phyloP scores from a whole-genome alignment of 2,329 filamentous ascomycete species.

The Alternaria metachromatica region DNA sequence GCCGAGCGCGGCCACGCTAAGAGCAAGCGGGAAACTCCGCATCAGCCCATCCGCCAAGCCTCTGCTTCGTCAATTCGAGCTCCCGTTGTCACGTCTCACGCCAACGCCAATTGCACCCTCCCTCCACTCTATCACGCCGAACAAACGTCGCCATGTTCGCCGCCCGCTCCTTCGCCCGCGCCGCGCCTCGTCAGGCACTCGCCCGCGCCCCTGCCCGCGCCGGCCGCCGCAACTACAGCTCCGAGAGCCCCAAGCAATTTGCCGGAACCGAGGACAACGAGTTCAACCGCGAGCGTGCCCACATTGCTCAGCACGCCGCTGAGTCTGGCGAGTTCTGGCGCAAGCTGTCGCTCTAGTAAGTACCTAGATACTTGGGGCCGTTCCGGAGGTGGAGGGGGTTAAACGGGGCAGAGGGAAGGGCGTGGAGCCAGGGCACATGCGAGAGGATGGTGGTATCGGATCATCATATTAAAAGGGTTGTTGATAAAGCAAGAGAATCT shows the following conservation, averaged over 20 bases:
- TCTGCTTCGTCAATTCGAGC: slow-evolving; percentile 31
- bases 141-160: slow-evolving; percentile 40
- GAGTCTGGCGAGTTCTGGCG: slow-evolving; percentile 89
- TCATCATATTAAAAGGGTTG: not conserved
- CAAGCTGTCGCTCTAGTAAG: slow-evolving; percentile 96
- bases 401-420: not conserved
- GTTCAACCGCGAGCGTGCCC: slow-evolving; percentile 90
- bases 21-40: slow-evolving; percentile 21
- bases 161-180: slow-evolving; percentile 42
- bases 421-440: not conserved
- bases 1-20: slow-evolving; percentile 28
- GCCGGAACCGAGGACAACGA: slow-evolving; percentile 76
- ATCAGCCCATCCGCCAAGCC: slow-evolving; percentile 22
- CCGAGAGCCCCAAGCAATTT: slow-evolving; percentile 64
- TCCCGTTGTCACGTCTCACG: slow-evolving; percentile 27
- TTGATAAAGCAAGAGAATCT: not conserved
- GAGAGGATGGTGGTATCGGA: slow-evolving; percentile 2
- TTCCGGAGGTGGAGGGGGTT: not conserved
- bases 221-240: slow-evolving; percentile 73
- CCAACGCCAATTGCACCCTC: slow-evolving; percentile 33
- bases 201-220: slow-evolving; percentile 65
- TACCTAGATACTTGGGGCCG: slow-evolving; percentile 6
- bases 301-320: slow-evolving; percentile 88
- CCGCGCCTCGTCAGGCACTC: slow-evolving; percentile 65
- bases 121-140: slow-evolving; percentile 41